Evolutionary conservation across 192 early-diverging fungal genomes (phyloP).

Genomic region (Diversispora eburnea): DNA sequence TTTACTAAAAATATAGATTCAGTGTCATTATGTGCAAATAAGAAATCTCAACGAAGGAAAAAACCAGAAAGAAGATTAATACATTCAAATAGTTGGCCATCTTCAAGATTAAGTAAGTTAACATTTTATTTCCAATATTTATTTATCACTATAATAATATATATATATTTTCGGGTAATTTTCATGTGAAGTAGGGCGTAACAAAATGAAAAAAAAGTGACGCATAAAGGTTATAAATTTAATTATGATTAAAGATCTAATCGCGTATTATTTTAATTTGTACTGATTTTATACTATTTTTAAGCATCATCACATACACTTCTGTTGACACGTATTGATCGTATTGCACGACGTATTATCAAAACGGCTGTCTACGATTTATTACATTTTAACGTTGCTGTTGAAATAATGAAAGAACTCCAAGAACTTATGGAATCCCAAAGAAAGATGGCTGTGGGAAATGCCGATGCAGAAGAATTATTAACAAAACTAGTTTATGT

Average conservation of each 20-base stretch:
- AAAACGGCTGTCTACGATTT: slow-evolving; percentile 50
- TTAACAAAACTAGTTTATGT: slow-evolving; percentile 56
- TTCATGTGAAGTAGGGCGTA: not conserved
- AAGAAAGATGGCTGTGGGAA: slow-evolving; percentile 53
- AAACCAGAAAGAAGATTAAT: slow-evolving; percentile 33
- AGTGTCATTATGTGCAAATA: not conserved
- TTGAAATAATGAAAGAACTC: slow-evolving; percentile 61
- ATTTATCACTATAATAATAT: too few species aligned
- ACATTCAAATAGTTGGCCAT: slow-evolving; percentile 65
- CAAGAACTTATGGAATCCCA: slow-evolving; percentile 59
- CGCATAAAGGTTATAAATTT: too few species aligned
- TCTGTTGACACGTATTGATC: slow-evolving; percentile 51
- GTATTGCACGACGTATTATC: slow-evolving; percentile 49
- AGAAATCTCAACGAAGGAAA: slow-evolving; percentile 16
- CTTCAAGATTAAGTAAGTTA: slow-evolving; percentile 48
- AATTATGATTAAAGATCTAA: too few species aligned
- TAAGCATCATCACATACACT: slow-evolving; percentile 52
- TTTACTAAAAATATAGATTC: slow-evolving; percentile 6
- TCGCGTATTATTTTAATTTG: not conserved
- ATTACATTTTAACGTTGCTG: slow-evolving; percentile 44
- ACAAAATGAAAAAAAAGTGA: not conserved
- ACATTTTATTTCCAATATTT: too few species aligned
- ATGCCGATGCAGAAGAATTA: slow-evolving; percentile 59
- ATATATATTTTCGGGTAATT: not conserved
- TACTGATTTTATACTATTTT: not conserved